A percentile compares a stretch with the other conserved stretches of the same genome.
Conservation (phyloP, 345 rosid species). For the Salix udensis region DNA sequence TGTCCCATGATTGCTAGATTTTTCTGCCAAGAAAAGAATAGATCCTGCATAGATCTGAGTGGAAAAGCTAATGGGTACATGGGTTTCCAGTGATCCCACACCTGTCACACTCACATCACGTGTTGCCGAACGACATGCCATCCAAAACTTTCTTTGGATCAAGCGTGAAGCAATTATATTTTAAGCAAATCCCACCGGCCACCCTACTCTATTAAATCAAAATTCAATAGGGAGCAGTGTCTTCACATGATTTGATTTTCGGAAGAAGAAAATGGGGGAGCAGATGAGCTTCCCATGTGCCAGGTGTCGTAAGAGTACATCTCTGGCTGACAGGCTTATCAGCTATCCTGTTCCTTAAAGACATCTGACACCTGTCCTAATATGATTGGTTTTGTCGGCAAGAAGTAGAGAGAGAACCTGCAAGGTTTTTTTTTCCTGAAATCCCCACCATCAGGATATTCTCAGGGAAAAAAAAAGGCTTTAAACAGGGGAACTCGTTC, state of each 20-base stretch:
- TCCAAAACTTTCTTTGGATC: neutral
- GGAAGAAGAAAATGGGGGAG: neutral
- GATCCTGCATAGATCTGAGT: conserved; percentile 9
- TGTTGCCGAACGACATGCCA: neutral
- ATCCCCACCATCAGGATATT: neutral
- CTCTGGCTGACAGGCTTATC: neutral
- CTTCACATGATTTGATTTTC: neutral
- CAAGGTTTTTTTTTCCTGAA: neutral
- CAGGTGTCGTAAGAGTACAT: neutral
- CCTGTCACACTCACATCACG: neutral
- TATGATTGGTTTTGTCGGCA: conserved; percentile 22
- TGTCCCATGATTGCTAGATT: neutral
- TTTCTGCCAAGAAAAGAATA: neutral
- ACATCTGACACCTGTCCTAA: conserved; percentile 14
- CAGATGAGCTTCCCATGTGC: neutral
- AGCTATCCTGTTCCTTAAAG: neutral
- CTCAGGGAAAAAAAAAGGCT: neutral
- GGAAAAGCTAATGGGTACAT: neutral
- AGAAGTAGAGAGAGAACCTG: neutral
- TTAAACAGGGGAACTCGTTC: too few relatives aligned
- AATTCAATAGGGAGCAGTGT: neutral
- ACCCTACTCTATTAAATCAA: too few relatives aligned
- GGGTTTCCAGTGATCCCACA: neutral
- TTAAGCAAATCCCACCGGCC: neutral
- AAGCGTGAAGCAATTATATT: neutral